Percentiles rank a stretch among this genome's conserved stretches.
These are phyloP conservation scores for Fimicolochytrium jonesii DNA, from an alignment of 192 early-diverging fungal species.

Conservation along the genomic window DNA sequence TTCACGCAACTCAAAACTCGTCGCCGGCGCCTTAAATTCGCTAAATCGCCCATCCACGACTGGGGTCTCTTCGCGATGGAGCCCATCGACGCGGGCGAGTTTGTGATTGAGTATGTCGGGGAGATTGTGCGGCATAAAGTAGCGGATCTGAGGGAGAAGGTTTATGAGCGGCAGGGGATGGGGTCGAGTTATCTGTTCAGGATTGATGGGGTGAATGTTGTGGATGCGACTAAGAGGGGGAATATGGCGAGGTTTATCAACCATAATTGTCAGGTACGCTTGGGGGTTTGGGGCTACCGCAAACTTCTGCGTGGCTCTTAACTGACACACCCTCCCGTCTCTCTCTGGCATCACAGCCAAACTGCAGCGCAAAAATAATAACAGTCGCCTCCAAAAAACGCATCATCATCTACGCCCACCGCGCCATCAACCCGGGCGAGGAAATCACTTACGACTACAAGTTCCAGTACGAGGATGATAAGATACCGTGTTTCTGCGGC, in stretches of 20 bases:
- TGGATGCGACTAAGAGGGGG: conserved; percentile 97
- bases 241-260: conserved; percentile 98
- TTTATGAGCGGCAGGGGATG: conserved; percentile 91
- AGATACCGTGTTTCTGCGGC: conserved; percentile 98
- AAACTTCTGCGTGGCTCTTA: no score
- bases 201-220: conserved; percentile 90
- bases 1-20: conserved; percentile 92
- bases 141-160: conserved; percentile 90
- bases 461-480: conserved; percentile 86
- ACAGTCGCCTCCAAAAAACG: conserved; percentile 87
- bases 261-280: conserved; percentile 88
- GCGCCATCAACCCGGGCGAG: conserved; percentile 88
- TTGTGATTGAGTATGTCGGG: conserved; percentile 99
- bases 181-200: conserved; percentile 92
- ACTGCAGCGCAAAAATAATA: conserved; percentile 95
- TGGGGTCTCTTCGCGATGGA: conserved; percentile 97
- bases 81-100: conserved; percentile 86
- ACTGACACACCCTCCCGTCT: no score
- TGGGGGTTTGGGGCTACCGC: not conserved
- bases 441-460: conserved; percentile 99
- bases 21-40: conserved; percentile 87
- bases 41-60: conserved; percentile 93
- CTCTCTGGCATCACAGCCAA: conserved; percentile 70
- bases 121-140: conserved; percentile 92
- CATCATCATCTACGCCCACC: conserved; percentile 97